Conservation (phyloP, 257 asterid genomes). For the Scutellaria galericulata region DNA sequence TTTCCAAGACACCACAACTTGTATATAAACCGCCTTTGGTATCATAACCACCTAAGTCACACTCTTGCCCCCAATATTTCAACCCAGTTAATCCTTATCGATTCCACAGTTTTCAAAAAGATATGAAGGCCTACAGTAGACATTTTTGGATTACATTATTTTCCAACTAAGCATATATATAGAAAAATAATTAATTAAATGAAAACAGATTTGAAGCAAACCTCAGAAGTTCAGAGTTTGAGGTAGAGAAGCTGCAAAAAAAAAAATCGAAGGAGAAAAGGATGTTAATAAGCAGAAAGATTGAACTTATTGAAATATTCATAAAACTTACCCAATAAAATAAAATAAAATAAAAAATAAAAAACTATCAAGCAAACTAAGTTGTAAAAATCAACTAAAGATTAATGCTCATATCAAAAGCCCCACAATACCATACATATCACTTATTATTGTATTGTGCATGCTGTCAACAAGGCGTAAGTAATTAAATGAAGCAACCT, state of each 20-base stretch:
- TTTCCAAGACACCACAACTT: slow-evolving; percentile 12
- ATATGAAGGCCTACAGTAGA: slow-evolving; percentile 33
- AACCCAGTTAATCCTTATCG: slow-evolving; percentile 9
- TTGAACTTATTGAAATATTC: slow-evolving; percentile 5
- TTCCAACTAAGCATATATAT: slow-evolving; percentile 23
- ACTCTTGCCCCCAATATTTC: slow-evolving; percentile 18
- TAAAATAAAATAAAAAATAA: neutral
- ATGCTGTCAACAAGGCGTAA: neutral
- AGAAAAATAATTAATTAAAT: neutral
- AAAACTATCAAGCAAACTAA: slow-evolving; percentile 26
- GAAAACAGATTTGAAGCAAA: slow-evolving; percentile 19
- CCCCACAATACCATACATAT: slow-evolving; percentile 5
- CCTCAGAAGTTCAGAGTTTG: slow-evolving; percentile 25
- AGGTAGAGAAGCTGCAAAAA: slow-evolving; percentile 10
- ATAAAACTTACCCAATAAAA: neutral
- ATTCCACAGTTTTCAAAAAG: slow-evolving; percentile 10
- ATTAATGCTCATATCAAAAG: neutral
- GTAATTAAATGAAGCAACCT: neutral
- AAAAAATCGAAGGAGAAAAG: neutral
- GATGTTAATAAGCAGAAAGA: neutral
- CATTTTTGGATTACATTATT: slow-evolving; percentile 30
- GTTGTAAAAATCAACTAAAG: neutral
- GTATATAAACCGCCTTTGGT: slow-evolving; percentile 15
- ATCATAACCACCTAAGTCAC: slow-evolving; percentile 26
- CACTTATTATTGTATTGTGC: neutral